phyloP scores from a whole-genome alignment of 371 early-diverging fungal species.

The Apophysomyces elegans region DNA sequence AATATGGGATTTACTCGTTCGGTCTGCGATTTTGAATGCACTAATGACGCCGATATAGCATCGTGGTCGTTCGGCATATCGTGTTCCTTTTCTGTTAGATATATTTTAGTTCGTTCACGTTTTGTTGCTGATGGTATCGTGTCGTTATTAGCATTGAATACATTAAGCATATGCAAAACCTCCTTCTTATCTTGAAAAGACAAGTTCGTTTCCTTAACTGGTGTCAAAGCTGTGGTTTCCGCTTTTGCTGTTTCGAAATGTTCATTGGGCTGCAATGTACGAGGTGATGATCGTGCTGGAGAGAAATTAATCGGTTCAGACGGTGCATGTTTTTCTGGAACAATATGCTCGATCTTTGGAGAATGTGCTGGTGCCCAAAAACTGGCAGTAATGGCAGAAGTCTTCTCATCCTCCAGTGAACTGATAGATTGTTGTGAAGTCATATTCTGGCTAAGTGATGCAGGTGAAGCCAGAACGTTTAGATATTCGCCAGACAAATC shows the following conservation, averaged over 20 bases:
- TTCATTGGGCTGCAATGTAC: conserved; percentile 19
- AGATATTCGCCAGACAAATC: conserved; percentile 15
- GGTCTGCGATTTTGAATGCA: not conserved
- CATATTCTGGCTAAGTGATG: conserved; percentile 4
- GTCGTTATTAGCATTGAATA: conserved; percentile 21
- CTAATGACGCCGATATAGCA: not conserved
- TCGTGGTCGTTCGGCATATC: not conserved
- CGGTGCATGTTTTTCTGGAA: conserved; percentile 17
- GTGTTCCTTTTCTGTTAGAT: not conserved
- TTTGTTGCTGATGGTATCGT: conserved; percentile 17
- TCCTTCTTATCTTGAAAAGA: conserved; percentile 31
- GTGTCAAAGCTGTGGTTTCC: conserved; percentile 11
- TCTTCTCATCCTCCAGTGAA: not conserved
- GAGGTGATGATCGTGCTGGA: not conserved
- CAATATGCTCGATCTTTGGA: not conserved
- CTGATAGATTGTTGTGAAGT: not conserved
- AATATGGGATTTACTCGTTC: not conserved
- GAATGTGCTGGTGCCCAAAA: conserved; percentile 23
- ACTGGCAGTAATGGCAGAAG: not conserved
- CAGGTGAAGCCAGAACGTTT: not conserved
- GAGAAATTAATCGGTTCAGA: conserved; percentile 27
- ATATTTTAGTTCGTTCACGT: not conserved
- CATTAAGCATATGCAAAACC: conserved; percentile 45
- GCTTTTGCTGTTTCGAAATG: conserved; percentile 30
- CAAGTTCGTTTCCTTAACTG: conserved; percentile 15